These are phyloP conservation scores for Sphaerulina musiva DNA, from an alignment of 2,329 filamentous ascomycete species.

Conservation along the genomic window DNA sequence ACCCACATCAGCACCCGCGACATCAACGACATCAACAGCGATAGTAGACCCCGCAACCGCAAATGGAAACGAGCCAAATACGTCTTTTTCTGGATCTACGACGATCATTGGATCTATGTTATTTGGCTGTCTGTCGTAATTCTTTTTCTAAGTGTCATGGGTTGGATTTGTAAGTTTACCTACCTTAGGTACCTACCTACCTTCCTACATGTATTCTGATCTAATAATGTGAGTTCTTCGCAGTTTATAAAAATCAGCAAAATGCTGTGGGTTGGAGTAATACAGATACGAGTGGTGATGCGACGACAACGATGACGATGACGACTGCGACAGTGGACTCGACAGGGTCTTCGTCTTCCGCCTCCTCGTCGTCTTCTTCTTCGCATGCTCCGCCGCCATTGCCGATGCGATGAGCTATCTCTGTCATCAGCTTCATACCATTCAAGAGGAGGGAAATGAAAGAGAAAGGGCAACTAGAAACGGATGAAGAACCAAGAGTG, in stretches of 20 bases:
- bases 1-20: not conserved
- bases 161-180: conserved; percentile 6
- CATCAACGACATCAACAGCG: not conserved
- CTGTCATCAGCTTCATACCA: too few species aligned
- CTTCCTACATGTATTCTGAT: not conserved
- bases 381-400: too few species aligned
- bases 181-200: too few species aligned
- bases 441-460: too few species aligned
- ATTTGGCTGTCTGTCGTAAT: conserved; percentile 5
- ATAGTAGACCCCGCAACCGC: not conserved
- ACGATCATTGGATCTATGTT: conserved; percentile 6
- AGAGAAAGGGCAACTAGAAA: too few species aligned
- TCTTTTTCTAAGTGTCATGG: conserved; percentile 7
- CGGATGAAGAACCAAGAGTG: too few species aligned
- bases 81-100: conserved; percentile 6
- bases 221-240: not conserved
- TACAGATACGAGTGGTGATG: not conserved
- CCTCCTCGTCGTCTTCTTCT: too few species aligned
- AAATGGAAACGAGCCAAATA: not conserved
- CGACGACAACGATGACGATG: too few species aligned
- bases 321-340: too few species aligned
- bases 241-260: conserved; percentile 6
- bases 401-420: too few species aligned
- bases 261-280: not conserved
- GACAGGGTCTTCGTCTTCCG: too few species aligned